Evolutionary conservation across 441 rosid species (phyloP).

Genomic region (Breynia disticha): DNA sequence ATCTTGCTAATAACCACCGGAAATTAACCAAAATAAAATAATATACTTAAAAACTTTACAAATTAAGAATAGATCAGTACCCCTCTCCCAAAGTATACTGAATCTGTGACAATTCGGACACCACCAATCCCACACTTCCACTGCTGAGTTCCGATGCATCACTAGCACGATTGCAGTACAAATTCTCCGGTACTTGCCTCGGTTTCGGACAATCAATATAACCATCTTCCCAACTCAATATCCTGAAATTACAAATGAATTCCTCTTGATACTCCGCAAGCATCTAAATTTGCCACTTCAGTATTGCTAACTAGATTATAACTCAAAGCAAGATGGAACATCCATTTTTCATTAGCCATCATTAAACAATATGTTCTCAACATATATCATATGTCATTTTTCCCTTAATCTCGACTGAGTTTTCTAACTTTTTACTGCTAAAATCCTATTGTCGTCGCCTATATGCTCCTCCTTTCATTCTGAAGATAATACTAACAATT

Average conservation of each 20-base stretch:
- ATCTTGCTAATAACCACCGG: neutral
- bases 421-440: too few relatives aligned
- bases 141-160: constrained; percentile 13
- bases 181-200: constrained; percentile 14
- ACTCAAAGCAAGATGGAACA: too few relatives aligned
- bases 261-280: neutral
- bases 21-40: neutral
- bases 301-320: too few relatives aligned
- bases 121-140: constrained; percentile 21
- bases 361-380: too few relatives aligned
- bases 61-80: constrained; percentile 23
- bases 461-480: too few relatives aligned
- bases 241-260: constrained; percentile 24
- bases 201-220: constrained; percentile 26
- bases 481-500: too few relatives aligned
- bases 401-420: too few relatives aligned
- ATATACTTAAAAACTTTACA: neutral
- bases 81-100: constrained; percentile 44
- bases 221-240: constrained; percentile 55
- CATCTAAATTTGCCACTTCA: neutral
- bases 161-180: constrained; percentile 10
- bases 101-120: constrained; percentile 30
- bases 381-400: too few relatives aligned
- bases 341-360: too few relatives aligned
- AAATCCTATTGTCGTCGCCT: too few relatives aligned